Percentiles rank a stretch among this genome's conserved stretches.
These are phyloP conservation scores for Chrysoporthe austroafricana DNA, from an alignment of 2,329 filamentous ascomycete species.

Conservation along the genomic window DNA sequence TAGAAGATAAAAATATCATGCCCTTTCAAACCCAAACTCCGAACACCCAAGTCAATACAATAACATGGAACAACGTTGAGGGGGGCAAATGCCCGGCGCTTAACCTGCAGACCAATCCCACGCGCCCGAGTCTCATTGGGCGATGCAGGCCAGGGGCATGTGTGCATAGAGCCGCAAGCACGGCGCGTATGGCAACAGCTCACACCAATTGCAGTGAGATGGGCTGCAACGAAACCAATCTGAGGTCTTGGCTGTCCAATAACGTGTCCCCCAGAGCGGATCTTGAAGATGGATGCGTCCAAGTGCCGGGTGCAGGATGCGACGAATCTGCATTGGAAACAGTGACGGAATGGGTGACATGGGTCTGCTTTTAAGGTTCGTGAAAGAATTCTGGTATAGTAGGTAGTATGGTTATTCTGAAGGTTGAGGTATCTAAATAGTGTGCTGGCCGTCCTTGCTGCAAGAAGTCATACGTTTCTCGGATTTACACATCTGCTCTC, in stretches of 20 bases:
- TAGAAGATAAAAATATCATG: no score
- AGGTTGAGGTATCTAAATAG: conserved; percentile 27
- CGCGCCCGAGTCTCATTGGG: conserved; percentile 12
- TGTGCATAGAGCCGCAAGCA: conserved; percentile 23
- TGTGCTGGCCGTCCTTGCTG: conserved; percentile 10
- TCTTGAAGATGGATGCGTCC: conserved; percentile 5
- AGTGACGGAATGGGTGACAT: conserved; percentile 12
- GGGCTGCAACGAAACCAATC: conserved; percentile 11
- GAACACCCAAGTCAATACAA: neutral
- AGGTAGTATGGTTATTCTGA: conserved; percentile 15
- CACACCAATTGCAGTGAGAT: conserved; percentile 22
- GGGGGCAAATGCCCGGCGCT: conserved; percentile 14
- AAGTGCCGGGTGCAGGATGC: conserved; percentile 26
- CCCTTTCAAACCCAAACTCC: no score
- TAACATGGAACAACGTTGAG: neutral
- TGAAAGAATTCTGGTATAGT: conserved; percentile 14
- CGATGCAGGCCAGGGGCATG: conserved; percentile 16
- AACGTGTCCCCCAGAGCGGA: neutral
- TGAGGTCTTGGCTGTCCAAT: conserved; percentile 19
- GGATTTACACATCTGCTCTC: conserved; percentile 14
- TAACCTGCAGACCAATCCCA: conserved; percentile 13
- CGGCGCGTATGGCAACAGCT: conserved; percentile 24
- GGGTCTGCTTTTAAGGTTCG: conserved; percentile 1
- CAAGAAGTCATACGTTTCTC: neutral
- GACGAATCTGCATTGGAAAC: conserved; percentile 22